Percentiles rank a stretch among this genome's conserved stretches.
phyloP scores from a whole-genome alignment of 495 filamentous ascomycete species.

The Pyronema omphalodes region DNA sequence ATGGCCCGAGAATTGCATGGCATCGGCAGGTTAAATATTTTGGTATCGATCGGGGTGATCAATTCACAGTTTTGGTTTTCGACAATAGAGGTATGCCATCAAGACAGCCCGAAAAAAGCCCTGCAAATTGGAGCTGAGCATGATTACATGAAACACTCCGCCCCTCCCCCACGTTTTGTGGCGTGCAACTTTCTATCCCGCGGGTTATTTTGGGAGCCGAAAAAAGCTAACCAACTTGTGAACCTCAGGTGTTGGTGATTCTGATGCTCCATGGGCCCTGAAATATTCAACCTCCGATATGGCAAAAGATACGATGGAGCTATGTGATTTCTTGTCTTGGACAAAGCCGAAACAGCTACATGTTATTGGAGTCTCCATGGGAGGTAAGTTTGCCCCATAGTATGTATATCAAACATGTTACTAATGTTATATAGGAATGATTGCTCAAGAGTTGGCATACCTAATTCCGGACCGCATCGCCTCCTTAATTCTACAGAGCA shows the following conservation, averaged over 20 bases:
- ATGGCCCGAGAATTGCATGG: slow-evolving; percentile 36
- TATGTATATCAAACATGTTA: neutral
- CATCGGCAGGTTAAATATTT: slow-evolving; percentile 18
- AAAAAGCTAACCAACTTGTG: slow-evolving; percentile 6
- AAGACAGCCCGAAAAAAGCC: neutral
- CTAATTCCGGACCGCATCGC: slow-evolving; percentile 43
- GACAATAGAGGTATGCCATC: slow-evolving; percentile 42
- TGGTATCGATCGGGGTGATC: slow-evolving; percentile 44
- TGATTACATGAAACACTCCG: too few relatives aligned
- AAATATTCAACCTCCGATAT: slow-evolving; percentile 58
- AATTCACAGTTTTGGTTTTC: slow-evolving; percentile 53
- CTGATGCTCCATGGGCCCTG: slow-evolving; percentile 47
- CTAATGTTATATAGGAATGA: slow-evolving; percentile 37
- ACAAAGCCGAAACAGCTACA: slow-evolving; percentile 41
- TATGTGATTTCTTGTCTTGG: slow-evolving; percentile 52
- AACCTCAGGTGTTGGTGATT: slow-evolving; percentile 46
- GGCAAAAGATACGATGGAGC: slow-evolving; percentile 52
- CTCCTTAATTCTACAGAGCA: slow-evolving; percentile 50
- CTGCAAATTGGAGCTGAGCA: too few relatives aligned
- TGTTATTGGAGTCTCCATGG: slow-evolving; percentile 56
- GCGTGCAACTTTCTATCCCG: neutral
- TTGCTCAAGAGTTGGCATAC: slow-evolving; percentile 60
- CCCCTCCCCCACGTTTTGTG: neutral
- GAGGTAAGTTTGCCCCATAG: slow-evolving; percentile 29
- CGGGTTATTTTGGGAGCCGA: neutral